Evolutionary conservation across 2,329 filamentous ascomycete genomes (phyloP).

Genomic region (Phyllachora maydis): DNA sequence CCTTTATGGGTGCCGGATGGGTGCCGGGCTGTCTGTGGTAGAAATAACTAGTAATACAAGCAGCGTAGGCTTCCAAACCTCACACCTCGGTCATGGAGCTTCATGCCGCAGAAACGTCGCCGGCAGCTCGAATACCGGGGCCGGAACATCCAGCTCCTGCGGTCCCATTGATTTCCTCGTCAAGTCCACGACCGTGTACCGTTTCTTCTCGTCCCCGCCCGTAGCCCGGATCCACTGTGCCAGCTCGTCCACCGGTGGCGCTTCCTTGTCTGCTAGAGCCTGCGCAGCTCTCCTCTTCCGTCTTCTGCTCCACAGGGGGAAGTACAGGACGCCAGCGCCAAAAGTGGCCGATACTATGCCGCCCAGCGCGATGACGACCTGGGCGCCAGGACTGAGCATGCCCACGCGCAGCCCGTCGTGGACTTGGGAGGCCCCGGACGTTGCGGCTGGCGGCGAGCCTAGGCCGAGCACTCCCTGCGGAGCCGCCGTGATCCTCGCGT

Average conservation of each 20-base stretch:
- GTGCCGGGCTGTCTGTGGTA: too few species aligned
- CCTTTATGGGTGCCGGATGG: too few species aligned
- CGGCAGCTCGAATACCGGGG: neutral
- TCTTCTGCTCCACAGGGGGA: neutral
- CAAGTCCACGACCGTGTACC: slow-evolving; percentile 1
- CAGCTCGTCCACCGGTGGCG: slow-evolving; percentile 1
- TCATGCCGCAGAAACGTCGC: neutral
- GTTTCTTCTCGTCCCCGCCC: neutral
- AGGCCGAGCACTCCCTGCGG: neutral
- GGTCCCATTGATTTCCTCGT: neutral
- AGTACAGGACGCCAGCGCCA: neutral
- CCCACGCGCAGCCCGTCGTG: neutral
- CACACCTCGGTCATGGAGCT: too few species aligned
- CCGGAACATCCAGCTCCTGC: neutral
- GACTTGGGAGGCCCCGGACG: neutral
- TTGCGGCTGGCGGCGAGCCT: neutral
- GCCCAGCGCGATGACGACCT: slow-evolving; percentile 1
- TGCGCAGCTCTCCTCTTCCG: neutral
- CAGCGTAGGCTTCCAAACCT: too few species aligned
- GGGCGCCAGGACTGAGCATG: neutral
- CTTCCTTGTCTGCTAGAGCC: neutral
- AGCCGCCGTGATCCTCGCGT: neutral
- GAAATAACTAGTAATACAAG: too few species aligned
- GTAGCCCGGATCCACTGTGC: neutral
- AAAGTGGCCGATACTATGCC: neutral